Percentiles rank a stretch among this genome's conserved stretches.
Conservation (phyloP, 371 early-diverging fungal genomes). For the Chytridium lagenaria region DNA sequence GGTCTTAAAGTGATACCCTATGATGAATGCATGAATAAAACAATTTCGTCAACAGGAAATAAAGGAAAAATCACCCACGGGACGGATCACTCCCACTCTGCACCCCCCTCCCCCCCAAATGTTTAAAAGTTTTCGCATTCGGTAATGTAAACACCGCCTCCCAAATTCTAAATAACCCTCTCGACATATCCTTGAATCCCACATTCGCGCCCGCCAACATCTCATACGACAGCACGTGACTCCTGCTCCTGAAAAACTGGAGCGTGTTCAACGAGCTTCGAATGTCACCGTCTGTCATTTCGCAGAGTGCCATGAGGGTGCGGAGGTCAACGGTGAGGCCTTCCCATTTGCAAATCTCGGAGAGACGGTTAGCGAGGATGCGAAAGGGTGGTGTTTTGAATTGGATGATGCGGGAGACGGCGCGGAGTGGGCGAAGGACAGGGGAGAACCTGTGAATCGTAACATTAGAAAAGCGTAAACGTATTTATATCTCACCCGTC, state of each 20-base stretch:
- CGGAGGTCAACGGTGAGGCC: conserved; percentile 76
- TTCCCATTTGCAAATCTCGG: conserved; percentile 82
- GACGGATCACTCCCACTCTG: conserved; percentile 15
- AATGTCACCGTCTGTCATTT: conserved; percentile 84
- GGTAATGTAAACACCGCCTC: conserved; percentile 69
- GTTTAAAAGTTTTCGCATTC: conserved; percentile 27
- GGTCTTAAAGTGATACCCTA: conserved; percentile 48
- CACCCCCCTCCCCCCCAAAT: conserved; percentile 35
- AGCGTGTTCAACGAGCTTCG: conserved; percentile 85
- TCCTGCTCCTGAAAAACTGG: conserved; percentile 66
- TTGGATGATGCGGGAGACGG: conserved; percentile 71
- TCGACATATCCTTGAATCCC: conserved; percentile 83
- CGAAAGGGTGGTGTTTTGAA: conserved; percentile 72
- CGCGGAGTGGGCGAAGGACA: conserved; percentile 83
- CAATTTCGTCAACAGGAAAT: too few species aligned
- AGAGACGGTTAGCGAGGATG: conserved; percentile 76
- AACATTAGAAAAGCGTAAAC: conserved; percentile 7
- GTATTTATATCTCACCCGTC: conserved; percentile 68
- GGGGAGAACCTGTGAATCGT: conserved; percentile 71
- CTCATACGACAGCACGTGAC: conserved; percentile 60
- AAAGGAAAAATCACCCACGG: too few species aligned
- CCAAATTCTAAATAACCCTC: conserved; percentile 80
- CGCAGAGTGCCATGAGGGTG: conserved; percentile 75
- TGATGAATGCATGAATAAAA: too few species aligned
- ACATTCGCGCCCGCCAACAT: conserved; percentile 61